Evolutionary conservation across 208 protist genomes (phyloP), one percentile per base, ranked within the genome.

Genomic region (Leishmania gerbilli): DNA sequence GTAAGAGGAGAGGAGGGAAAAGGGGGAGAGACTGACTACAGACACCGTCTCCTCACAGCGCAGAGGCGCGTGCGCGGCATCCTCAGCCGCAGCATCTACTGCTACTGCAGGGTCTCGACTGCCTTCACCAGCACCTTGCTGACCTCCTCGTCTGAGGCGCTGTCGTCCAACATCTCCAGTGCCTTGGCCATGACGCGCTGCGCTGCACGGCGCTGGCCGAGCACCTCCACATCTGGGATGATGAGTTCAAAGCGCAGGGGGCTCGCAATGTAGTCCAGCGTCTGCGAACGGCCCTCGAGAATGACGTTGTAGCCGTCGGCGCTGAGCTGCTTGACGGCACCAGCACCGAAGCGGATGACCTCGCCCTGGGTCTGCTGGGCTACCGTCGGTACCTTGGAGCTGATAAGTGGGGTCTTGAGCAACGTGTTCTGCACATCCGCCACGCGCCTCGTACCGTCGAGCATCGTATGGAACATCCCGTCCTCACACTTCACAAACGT

Each of bases 301-400:
- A 98, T 93, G 6, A 98, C 95, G 84, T 98, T 98, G 86, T 95
- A 95, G 56, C 93, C 93, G 1, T 89, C 91, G 21, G 71, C 79
- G 49, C 90, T 93, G 45, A 98, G 84, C 76, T 93, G 77, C 82
- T 91, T 84, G 24, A 98, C 83, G 15, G 95, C 93, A 15, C 15
- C 77, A 3, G 84, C 86, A 49, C 79, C 93, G 83, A 98, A 98
- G 77, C 89, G 89, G 77, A 98, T 95, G 27, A 98, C 96, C 77
- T 98, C 94, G 42, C 96, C 96, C 80, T 98, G 96, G n/a, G 91
- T 98, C 77, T 96, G 88, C 86, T 97, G 80, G 67, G 96, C 96
- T 68, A 98, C 95, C 40, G 92, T 96, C 1, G 96, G 96, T 56
- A 98, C 94, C 49, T 89, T 90, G 27, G 81, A 60, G 74, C 88